Evolutionary conservation across 345 rosid species (phyloP), one percentile per base, ranked within the genome.

Genomic region (Camelina hispida): DNA sequence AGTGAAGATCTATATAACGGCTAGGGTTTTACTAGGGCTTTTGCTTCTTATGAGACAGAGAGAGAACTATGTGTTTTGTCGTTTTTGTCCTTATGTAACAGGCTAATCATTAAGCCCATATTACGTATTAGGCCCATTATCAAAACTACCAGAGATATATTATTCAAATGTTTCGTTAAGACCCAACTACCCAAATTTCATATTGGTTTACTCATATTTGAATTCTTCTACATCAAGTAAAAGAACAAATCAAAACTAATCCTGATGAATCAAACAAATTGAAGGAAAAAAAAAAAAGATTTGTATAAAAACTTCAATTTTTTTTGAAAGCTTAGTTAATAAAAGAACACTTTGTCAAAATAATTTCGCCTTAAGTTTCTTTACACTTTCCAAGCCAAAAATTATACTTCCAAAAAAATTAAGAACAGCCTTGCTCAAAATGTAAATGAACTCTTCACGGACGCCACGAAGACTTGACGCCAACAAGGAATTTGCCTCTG

Each of bases 391-490:
- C n/a, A 52, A 72, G 28, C 32, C 32, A 34, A 57, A 8, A 60
- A 43, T 8, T 7, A 11, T 1, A 10, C 16, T 28, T 7, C 3
- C 3, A 61, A 50, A 62, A 38, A 7, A 6, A 34, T 34, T 22
- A 32, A 57, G 28, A 62, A 23, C 28, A 35, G 17, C 23, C 12
- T 6, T 7, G 54, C 16, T 28, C 30, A 28, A 25, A 28, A 28
- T 5, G 30, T 28, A 40, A 40, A 13, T 7, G 34, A 22, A 22
- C 3, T 69, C 48, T 22, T 53, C 59, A 72, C 1, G 92, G 97
- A 66, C 95, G 92, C 97, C 97, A 94, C 16, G 87, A 83, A 2
- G 88, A 85, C 74, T 91, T 94, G 77, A 57, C 68, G 16, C 89
- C 92, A 23, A 94, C 85, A 13, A 91, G 89, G 78, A 76, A 87